Evolutionary conservation across 805 yeast genomes (phyloP).

Genomic region (Saccharomycodes ludwigii): DNA sequence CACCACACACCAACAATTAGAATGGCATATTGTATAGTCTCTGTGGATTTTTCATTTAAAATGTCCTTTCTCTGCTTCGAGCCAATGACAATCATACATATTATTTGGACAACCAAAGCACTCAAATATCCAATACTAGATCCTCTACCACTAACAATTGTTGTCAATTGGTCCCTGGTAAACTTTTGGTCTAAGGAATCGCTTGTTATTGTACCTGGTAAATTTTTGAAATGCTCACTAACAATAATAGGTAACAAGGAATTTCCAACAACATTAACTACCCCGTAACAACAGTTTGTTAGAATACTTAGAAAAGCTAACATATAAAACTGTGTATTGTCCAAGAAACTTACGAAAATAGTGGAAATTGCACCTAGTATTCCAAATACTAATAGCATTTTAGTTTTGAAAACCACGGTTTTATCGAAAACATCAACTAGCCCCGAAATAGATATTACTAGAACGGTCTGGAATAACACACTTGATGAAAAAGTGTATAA

Average conservation of each 20-base stretch:
- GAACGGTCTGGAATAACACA: slow-evolving; percentile 59
- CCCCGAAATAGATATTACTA: slow-evolving; percentile 68
- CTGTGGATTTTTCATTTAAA: slow-evolving; percentile 7
- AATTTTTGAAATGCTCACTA: slow-evolving; percentile 24
- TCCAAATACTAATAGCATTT: slow-evolving; percentile 44
- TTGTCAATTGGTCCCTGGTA: slow-evolving; percentile 28
- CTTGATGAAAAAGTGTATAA: slow-evolving; percentile 59
- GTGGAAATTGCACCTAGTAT: slow-evolving; percentile 46
- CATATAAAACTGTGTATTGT: slow-evolving; percentile 18
- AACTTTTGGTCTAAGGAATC: not conserved
- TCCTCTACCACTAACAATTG: slow-evolving; percentile 53
- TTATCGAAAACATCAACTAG: slow-evolving; percentile 40
- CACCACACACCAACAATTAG: slow-evolving; percentile 67
- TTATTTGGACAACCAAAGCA: slow-evolving; percentile 53
- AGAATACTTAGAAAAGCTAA: slow-evolving; percentile 40
- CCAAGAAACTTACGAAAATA: slow-evolving; percentile 27
- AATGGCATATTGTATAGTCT: slow-evolving; percentile 41
- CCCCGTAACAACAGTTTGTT: slow-evolving; percentile 64
- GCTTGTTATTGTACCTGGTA: too few relatives aligned
- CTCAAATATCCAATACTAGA: slow-evolving; percentile 60
- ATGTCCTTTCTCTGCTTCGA: slow-evolving; percentile 21
- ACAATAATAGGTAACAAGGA: slow-evolving; percentile 57
- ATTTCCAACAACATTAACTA: slow-evolving; percentile 70
- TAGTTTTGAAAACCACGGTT: slow-evolving; percentile 37
- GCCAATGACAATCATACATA: slow-evolving; percentile 39